These are phyloP conservation scores for Fusarium pilosicola DNA, from an alignment of 2,329 filamentous ascomycete genomes.

Conservation along the genomic window DNA sequence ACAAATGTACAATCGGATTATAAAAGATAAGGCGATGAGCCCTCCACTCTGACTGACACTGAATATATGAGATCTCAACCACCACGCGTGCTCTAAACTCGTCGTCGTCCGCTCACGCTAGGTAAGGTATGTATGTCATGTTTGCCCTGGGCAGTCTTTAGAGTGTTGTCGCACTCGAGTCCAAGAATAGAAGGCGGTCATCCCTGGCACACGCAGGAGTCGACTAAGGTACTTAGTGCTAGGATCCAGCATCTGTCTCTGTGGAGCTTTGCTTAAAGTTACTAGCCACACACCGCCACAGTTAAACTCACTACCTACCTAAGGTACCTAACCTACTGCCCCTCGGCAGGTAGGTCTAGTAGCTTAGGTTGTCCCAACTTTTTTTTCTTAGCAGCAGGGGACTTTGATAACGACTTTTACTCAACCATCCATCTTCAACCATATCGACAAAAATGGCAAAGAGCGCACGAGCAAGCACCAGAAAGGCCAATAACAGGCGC, in stretches of 20 bases:
- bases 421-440: slow-evolving; percentile 14
- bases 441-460: slow-evolving; percentile 77
- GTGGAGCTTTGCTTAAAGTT: neutral
- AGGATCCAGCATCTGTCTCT: neutral
- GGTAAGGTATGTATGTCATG: slow-evolving; percentile 41
- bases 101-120: slow-evolving; percentile 31
- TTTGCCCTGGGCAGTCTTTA: slow-evolving; percentile 14
- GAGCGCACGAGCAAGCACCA: slow-evolving; percentile 79
- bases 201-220: slow-evolving; percentile 25
- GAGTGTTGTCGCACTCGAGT: slow-evolving; percentile 8
- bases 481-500: slow-evolving; percentile 84
- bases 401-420: slow-evolving; percentile 30
- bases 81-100: slow-evolving; percentile 24
- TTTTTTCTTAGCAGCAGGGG: slow-evolving; percentile 41
- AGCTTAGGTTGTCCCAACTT: slow-evolving; percentile 12
- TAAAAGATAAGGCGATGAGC: neutral
- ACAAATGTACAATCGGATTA: neutral
- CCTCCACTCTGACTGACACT: neutral
- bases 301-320: neutral
- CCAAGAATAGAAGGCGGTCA: slow-evolving; percentile 40
- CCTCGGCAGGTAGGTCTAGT: neutral
- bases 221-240: neutral
- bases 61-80: slow-evolving; percentile 17
- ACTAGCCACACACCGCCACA: slow-evolving; percentile 34
- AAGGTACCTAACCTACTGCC: neutral